These are phyloP conservation scores for Coffea canephora DNA, from an alignment of 257 asterid species.

Conservation along the genomic window DNA sequence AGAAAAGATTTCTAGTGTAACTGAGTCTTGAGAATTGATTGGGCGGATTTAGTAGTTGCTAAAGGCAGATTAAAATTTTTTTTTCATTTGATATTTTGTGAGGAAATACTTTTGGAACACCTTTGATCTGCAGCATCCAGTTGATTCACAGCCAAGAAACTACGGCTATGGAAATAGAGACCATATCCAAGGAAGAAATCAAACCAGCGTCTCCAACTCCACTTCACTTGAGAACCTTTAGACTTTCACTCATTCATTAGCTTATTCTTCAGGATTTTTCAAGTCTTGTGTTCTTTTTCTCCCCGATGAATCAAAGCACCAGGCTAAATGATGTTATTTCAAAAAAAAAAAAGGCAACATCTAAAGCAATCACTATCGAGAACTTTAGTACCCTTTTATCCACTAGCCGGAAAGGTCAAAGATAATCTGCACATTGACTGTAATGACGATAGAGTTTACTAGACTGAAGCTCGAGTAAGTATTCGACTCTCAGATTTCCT, in stretches of 20 bases:
- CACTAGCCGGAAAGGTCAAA: constrained; percentile 8
- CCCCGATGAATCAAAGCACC: neutral
- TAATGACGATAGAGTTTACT: constrained; percentile 10
- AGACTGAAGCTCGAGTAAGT: constrained; percentile 8
- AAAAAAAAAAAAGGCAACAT: neutral
- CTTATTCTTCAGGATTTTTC: neutral
- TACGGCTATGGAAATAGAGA: no score
- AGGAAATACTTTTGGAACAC: no score
- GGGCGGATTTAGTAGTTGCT: no score
- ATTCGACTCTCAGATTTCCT: no score
- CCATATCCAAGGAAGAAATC: no score
- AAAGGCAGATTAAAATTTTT: no score
- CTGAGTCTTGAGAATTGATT: no score
- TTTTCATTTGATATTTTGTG: no score
- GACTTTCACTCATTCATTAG: neutral
- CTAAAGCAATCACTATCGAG: constrained; percentile 3
- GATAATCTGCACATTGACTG: neutral
- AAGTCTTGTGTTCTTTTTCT: neutral
- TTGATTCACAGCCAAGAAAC: no score
- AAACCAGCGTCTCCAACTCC: no score
- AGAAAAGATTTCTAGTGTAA: no score
- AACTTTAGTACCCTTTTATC: constrained; percentile 5
- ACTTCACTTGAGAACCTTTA: neutral
- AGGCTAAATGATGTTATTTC: neutral
- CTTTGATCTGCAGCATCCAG: no score